A percentile compares a stretch with the other conserved stretches of the same genome.
Conservation (phyloP, 2,329 filamentous ascomycete genomes). For the Alternaria consortialis region DNA sequence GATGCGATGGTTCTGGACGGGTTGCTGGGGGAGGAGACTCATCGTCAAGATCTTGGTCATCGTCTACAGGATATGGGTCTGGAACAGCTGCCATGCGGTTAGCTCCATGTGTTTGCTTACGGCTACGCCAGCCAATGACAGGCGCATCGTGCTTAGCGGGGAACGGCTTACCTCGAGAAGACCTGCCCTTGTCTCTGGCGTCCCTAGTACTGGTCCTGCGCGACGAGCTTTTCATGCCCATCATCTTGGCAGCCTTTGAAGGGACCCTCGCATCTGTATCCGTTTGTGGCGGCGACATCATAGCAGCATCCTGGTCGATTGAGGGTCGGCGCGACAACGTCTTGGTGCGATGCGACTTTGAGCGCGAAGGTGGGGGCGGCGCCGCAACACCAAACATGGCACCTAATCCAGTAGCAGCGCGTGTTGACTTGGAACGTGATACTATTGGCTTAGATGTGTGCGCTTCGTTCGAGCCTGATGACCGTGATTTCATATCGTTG, state of each 20-base stretch:
- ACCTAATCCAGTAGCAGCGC: conserved; percentile 68
- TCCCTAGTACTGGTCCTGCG: conserved; percentile 54
- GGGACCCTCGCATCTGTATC: conserved; percentile 67
- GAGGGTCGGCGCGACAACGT: conserved; percentile 74
- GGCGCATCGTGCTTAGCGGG: conserved; percentile 27
- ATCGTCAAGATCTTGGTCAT: conserved; percentile 64
- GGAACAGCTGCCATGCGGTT: conserved; percentile 52
- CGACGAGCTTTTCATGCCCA: conserved; percentile 65
- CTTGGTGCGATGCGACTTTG: conserved; percentile 72
- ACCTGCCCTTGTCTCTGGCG: conserved; percentile 57
- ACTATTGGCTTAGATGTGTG: conserved; percentile 54
- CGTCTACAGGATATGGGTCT: conserved; percentile 70
- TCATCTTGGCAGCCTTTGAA: conserved; percentile 80
- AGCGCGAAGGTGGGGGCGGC: conserved; percentile 67
- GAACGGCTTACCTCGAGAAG: conserved; percentile 58
- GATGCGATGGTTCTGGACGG: conserved; percentile 49
- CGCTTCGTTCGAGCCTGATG: conserved; percentile 77
- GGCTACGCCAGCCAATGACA: conserved; percentile 32
- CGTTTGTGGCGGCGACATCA: conserved; percentile 78
- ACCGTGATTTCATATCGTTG: conserved; percentile 71
- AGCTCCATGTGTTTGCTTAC: conserved; percentile 50
- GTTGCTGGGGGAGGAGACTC: conserved; percentile 46
- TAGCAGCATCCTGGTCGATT: conserved; percentile 69
- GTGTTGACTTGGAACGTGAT: conserved; percentile 61
- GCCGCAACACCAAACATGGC: conserved; percentile 66